phyloP scores from a whole-genome alignment of 495 filamentous ascomycete genomes.

The Penicillium bovifimosum region DNA sequence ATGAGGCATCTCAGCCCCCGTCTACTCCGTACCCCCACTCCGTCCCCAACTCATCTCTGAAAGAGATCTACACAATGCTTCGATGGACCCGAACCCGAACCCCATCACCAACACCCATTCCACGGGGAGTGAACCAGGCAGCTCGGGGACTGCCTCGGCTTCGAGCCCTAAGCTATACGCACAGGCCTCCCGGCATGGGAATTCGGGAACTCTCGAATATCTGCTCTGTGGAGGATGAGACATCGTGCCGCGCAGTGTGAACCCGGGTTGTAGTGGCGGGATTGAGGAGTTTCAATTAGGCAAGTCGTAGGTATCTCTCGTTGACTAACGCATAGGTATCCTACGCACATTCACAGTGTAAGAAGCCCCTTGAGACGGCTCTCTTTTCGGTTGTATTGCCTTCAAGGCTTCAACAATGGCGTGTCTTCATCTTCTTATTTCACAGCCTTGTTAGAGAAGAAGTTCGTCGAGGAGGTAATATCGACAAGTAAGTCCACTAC shows the following conservation, averaged over 20 bases:
- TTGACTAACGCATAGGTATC: too few relatives aligned
- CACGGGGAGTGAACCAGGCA: slow-evolving; percentile 2
- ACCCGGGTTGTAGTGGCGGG: not conserved
- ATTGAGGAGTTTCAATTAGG: not conserved
- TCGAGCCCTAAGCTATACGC: not conserved
- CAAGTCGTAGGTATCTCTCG: too few relatives aligned
- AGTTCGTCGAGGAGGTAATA: too few relatives aligned
- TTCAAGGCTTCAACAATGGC: too few relatives aligned
- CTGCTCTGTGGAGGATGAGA: not conserved
- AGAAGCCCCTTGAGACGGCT: too few relatives aligned
- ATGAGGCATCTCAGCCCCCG: not conserved
- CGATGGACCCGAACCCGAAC: not conserved
- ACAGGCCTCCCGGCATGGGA: not conserved
- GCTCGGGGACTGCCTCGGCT: slow-evolving; percentile 1
- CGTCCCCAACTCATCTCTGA: not conserved
- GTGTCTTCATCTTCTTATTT: too few relatives aligned
- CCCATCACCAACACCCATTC: not conserved
- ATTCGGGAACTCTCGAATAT: not conserved
- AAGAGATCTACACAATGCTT: not conserved
- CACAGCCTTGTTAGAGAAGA: too few relatives aligned
- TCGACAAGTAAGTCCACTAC: too few relatives aligned
- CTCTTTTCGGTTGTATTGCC: too few relatives aligned
- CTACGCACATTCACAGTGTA: too few relatives aligned
- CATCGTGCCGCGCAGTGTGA: not conserved
- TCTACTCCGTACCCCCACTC: not conserved